phyloP scores from a whole-genome alignment of 768 basidiomycete genomes.

The Crepidotus variabilis region DNA sequence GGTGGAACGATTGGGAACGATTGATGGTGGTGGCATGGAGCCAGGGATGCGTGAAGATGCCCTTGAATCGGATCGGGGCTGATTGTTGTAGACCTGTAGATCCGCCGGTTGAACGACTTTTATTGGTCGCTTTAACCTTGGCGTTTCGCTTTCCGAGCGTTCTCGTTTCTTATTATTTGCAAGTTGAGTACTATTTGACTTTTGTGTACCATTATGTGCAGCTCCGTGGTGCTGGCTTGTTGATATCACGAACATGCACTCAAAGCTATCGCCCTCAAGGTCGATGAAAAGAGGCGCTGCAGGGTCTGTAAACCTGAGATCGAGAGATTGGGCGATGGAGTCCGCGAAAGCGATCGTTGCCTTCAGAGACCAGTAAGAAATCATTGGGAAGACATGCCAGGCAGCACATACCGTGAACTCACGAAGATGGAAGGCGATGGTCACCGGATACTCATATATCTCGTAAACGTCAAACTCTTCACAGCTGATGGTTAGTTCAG shows the following conservation, averaged over 20 bases:
- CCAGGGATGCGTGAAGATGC: constrained; percentile 22
- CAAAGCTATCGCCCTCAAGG: constrained; percentile 62
- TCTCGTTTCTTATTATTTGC: constrained; percentile 37
- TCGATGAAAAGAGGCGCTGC: constrained; percentile 74
- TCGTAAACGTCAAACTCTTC: constrained; percentile 83
- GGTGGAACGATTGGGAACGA: constrained; percentile 14
- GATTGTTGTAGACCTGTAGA: constrained; percentile 13
- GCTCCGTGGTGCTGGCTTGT: constrained; percentile 59
- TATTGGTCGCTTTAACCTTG: constrained; percentile 48
- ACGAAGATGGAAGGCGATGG: constrained; percentile 74
- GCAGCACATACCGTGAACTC: constrained; percentile 67
- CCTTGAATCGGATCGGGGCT: constrained; percentile 15
- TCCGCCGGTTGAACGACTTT: constrained; percentile 42
- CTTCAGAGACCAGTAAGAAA: constrained; percentile 31
- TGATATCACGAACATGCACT: constrained; percentile 74
- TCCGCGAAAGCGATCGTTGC: constrained; percentile 81
- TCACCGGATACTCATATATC: constrained; percentile 56
- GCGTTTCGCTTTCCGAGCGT: constrained; percentile 34
- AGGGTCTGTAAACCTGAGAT: constrained; percentile 74
- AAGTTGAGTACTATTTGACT: constrained; percentile 14
- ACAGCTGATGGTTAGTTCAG: constrained; percentile 70
- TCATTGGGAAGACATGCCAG: not conserved
- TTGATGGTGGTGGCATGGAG: constrained; percentile 39
- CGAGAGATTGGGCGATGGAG: constrained; percentile 57
- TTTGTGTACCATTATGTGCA: constrained; percentile 20